These are phyloP conservation scores for Russula vinacea DNA, from an alignment of 768 basidiomycete genomes.

Conservation along the genomic window DNA sequence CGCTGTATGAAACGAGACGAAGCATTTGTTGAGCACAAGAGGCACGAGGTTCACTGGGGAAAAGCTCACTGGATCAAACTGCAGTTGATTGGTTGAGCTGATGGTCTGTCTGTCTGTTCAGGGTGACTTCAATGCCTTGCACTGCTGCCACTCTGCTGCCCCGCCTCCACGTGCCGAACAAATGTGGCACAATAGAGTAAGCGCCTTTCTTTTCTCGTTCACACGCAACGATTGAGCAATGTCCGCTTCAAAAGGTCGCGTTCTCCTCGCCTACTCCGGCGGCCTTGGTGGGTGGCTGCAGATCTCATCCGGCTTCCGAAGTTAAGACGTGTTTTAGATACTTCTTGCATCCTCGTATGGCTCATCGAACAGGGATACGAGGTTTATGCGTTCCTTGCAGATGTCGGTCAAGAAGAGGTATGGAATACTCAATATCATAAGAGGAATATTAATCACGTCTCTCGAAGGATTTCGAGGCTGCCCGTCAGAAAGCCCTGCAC, in stretches of 20 bases:
- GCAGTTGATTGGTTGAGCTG: background rate
- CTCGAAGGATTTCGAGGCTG: slow-evolving; percentile 85
- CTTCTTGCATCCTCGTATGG: slow-evolving; percentile 99
- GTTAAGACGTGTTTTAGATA: slow-evolving; percentile 55
- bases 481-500: slow-evolving; percentile 80
- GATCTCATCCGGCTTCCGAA: background rate
- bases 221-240: slow-evolving; percentile 33
- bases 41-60: background rate
- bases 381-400: slow-evolving; percentile 95
- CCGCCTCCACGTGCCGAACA: background rate
- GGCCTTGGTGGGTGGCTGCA: slow-evolving; percentile 74
- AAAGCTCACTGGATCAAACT: slow-evolving; percentile 1
- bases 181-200: background rate
- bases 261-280: slow-evolving; percentile 96
- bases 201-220: background rate
- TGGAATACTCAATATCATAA: slow-evolving; percentile 20
- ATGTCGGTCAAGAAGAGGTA: slow-evolving; percentile 90
- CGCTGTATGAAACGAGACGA: slow-evolving; percentile 7
- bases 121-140: background rate
- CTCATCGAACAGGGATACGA: slow-evolving; percentile 98
- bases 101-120: background rate
- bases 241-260: slow-evolving; percentile 67
- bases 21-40: slow-evolving; percentile 4
- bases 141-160: too few species aligned
- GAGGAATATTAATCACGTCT: slow-evolving; percentile 20